A percentile compares a stretch with the other conserved stretches of the same genome.
Evolutionary conservation across 2,329 filamentous ascomycete species (phyloP).

Genomic region (Juglanconis oblonga): DNA sequence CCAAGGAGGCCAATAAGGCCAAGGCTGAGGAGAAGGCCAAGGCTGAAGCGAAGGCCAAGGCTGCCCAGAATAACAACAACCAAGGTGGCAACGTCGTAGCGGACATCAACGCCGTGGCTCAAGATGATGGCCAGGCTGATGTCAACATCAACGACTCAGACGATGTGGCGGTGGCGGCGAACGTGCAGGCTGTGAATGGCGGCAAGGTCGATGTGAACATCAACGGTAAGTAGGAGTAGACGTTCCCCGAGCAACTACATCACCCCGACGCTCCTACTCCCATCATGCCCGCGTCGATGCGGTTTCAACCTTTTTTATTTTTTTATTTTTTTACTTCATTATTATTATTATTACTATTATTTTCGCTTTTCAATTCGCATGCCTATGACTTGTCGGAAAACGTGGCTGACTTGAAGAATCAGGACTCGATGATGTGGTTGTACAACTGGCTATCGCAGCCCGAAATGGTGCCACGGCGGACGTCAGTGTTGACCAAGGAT

Average conservation of each 20-base stretch:
- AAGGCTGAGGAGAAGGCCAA: too few species aligned
- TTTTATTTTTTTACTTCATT: too few species aligned
- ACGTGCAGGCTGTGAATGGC: background rate
- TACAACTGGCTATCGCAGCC: background rate
- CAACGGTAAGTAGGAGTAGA: background rate
- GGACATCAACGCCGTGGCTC: background rate
- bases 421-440: background rate
- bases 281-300: too few species aligned
- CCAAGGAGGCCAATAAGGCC: too few species aligned
- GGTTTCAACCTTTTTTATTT: too few species aligned
- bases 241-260: background rate
- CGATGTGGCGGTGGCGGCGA: background rate
- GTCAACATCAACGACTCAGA: background rate
- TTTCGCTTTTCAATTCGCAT: too few species aligned
- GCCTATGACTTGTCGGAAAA: background rate
- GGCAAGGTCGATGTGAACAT: background rate
- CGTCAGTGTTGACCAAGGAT: background rate
- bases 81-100: background rate
- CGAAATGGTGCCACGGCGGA: background rate
- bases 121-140: background rate
- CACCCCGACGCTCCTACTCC: background rate
- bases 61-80: too few species aligned
- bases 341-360: too few species aligned
- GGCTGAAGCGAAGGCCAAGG: too few species aligned
- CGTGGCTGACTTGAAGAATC: background rate